A percentile compares a stretch with the other conserved stretches of the same genome.
These are phyloP conservation scores for Hymenoscyphus linearis DNA, from an alignment of 2,329 filamentous ascomycete genomes.

Conservation along the genomic window DNA sequence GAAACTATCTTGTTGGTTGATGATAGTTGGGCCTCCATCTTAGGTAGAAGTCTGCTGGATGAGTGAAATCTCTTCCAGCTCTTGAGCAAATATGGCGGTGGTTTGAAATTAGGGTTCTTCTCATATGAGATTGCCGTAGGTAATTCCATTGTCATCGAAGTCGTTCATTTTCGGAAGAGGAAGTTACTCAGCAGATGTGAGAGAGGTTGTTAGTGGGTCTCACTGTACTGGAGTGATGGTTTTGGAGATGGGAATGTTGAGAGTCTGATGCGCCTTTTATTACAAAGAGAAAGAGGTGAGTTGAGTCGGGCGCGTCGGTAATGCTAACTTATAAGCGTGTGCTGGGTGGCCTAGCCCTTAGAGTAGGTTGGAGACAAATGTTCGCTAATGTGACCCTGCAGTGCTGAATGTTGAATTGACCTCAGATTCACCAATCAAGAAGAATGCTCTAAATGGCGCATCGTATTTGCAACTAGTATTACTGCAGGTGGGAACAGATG, in stretches of 20 bases:
- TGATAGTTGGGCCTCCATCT: background rate
- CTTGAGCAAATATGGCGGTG: background rate
- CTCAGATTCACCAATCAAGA: background rate
- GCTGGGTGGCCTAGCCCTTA: too few relatives aligned
- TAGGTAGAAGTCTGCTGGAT: background rate
- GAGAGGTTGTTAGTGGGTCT: too few relatives aligned
- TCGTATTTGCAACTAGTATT: background rate
- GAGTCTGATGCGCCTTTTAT: background rate
- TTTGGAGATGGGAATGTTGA: background rate
- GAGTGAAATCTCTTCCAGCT: background rate
- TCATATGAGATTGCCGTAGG: background rate
- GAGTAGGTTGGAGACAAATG: too few relatives aligned
- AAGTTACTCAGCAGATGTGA: background rate
- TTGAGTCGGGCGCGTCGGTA: background rate
- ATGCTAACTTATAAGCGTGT: too few relatives aligned
- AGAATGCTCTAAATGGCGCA: background rate
- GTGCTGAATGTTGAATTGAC: background rate
- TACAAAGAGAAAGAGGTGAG: background rate
- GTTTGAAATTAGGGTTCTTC: background rate
- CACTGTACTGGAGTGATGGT: too few relatives aligned
- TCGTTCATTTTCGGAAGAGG: slow-evolving; percentile 6
- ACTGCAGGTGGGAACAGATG: background rate
- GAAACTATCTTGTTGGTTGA: background rate
- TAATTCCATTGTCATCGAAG: background rate
- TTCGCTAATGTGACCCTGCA: background rate